Conservation (phyloP, 129 eudicot species). For the Pittosporum tobira region DNA sequence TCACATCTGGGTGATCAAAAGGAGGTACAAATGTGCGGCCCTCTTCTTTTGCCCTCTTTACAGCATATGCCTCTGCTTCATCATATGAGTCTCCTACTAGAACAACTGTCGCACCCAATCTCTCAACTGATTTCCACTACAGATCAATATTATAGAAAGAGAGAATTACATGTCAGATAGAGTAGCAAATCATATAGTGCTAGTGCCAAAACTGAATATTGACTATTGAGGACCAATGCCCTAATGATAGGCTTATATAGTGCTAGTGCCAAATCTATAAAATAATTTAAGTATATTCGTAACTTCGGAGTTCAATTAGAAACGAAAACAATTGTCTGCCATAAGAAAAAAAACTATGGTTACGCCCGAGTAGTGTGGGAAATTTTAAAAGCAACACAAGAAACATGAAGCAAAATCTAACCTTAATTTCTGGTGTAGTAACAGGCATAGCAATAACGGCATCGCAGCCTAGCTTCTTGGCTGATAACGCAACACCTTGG, state of each 20-base stretch:
- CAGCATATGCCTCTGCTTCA: conserved; percentile 89
- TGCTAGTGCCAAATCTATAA: too few species aligned
- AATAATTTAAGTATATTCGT: too few species aligned
- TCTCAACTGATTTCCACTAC: conserved; percentile 87
- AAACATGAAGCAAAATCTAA: conserved; percentile 11
- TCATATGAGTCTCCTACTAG: conserved; percentile 86
- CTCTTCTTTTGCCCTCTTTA: conserved; percentile 50
- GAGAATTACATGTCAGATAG: too few species aligned
- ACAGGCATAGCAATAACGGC: conserved; percentile 97
- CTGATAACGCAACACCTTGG: conserved; percentile 94
- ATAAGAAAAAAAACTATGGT: too few species aligned
- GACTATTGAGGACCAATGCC: too few species aligned
- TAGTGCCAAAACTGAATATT: too few species aligned
- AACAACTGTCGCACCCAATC: conserved; percentile 89
- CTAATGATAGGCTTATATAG: too few species aligned
- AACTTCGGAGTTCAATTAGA: too few species aligned
- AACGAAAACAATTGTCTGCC: too few species aligned
- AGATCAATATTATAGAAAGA: conserved; percentile 9
- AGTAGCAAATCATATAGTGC: too few species aligned
- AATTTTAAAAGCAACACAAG: conserved; percentile 1
- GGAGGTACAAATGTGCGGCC: conserved; percentile 86
- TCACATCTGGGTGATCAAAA: conserved; percentile 91
- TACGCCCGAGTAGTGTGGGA: too few species aligned
- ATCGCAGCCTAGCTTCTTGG: conserved; percentile 70
- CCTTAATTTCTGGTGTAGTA: conserved; percentile 92